Evolutionary conservation across 2,329 filamentous ascomycete species (phyloP).

Genomic region (Monilinia fructicola): DNA sequence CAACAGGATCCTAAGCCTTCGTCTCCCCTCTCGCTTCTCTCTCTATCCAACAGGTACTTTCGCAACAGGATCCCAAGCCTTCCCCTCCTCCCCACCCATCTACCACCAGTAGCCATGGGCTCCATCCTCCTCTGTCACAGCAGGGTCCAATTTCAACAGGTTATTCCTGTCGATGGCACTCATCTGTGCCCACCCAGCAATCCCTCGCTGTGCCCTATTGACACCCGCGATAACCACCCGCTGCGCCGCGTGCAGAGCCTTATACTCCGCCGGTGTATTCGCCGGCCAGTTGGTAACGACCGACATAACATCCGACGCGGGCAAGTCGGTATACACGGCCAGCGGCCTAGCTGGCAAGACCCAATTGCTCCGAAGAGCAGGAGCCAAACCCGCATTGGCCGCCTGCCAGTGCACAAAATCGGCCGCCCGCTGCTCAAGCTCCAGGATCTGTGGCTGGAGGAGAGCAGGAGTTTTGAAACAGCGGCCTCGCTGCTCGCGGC

Average conservation of each 20-base stretch:
- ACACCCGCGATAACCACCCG: background rate
- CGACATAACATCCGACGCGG: too few relatives aligned
- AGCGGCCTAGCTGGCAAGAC: background rate
- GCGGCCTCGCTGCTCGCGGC: background rate
- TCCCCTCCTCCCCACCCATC: too few relatives aligned
- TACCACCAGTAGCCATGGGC: constrained; percentile 8
- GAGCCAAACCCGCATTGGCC: background rate
- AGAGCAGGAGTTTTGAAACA: background rate
- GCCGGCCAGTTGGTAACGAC: background rate
- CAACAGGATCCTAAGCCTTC: constrained; percentile 14
- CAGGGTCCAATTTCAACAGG: background rate
- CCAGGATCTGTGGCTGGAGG: background rate
- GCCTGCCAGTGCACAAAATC: background rate
- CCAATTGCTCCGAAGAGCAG: background rate
- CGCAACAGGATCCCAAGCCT: constrained; percentile 3
- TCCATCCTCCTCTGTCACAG: background rate
- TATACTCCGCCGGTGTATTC: background rate
- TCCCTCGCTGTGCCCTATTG: background rate
- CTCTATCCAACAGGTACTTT: background rate
- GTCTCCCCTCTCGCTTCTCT: background rate
- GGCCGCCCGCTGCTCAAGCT: background rate
- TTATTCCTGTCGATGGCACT: fast-evolving
- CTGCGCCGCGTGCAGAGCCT: background rate
- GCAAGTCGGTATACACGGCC: background rate
- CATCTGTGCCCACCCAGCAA: background rate